Percentiles rank a stretch among this genome's conserved stretches.
phyloP scores from a whole-genome alignment of 2,329 filamentous ascomycete genomes.

The Pestalotiopsis sp. region DNA sequence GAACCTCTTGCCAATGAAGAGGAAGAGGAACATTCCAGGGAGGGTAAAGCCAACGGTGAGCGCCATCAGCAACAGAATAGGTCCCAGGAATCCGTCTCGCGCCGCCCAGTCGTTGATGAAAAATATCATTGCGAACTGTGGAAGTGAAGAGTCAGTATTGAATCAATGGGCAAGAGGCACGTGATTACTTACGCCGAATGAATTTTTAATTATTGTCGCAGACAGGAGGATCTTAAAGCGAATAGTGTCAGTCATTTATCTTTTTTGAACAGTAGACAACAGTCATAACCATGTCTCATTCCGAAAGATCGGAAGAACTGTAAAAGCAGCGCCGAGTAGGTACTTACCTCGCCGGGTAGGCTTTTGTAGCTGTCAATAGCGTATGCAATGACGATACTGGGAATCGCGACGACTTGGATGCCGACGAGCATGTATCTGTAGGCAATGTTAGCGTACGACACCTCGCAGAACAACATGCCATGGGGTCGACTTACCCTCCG shows the following conservation, averaged over 20 bases:
- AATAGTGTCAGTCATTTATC: no score
- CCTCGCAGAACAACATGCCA: no score
- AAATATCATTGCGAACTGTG: constrained; percentile 34
- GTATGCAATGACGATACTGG: constrained; percentile 59
- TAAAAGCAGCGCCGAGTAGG: no score
- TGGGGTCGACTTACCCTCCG: constrained; percentile 40
- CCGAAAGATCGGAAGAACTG: no score
- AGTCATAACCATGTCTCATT: constrained; percentile 48
- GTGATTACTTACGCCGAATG: constrained; percentile 37
- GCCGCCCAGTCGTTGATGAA: constrained; percentile 32
- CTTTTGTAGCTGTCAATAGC: constrained; percentile 66
- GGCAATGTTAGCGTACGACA: not conserved
- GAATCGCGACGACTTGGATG: constrained; percentile 47
- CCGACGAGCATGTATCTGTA: constrained; percentile 23
- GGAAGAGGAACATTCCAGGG: constrained; percentile 29
- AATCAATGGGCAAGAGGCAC: not conserved
- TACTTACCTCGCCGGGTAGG: constrained; percentile 50
- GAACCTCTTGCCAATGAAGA: constrained; percentile 32
- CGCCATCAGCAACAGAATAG: constrained; percentile 30
- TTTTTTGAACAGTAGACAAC: constrained; percentile 14
- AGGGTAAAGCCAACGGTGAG: constrained; percentile 28
- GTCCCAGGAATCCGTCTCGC: constrained; percentile 26
- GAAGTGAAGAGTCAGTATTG: not conserved
- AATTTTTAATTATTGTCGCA: constrained; percentile 66
- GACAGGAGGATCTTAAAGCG: constrained; percentile 18